These are phyloP conservation scores for Staphylotrichum longicolle DNA, from an alignment of 495 filamentous ascomycete species.

Conservation along the genomic window DNA sequence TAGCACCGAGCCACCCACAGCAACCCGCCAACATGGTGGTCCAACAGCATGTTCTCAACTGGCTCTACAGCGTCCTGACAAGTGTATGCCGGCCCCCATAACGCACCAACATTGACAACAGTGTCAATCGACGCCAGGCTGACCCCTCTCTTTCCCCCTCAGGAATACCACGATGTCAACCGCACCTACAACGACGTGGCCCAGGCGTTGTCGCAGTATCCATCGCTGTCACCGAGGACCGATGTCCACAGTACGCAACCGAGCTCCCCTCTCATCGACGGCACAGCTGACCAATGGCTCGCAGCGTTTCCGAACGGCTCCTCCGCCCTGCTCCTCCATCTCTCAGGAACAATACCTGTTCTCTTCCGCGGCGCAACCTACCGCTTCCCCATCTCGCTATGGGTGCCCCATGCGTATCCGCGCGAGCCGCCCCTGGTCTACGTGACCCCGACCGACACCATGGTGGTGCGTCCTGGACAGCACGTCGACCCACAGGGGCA, in stretches of 20 bases:
- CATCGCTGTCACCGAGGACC: slow-evolving; percentile 83
- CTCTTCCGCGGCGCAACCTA: slow-evolving; percentile 85
- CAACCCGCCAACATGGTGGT: slow-evolving; percentile 62
- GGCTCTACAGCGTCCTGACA: slow-evolving; percentile 87
- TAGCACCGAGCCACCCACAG: slow-evolving; percentile 16
- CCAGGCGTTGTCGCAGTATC: slow-evolving; percentile 74
- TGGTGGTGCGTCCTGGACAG: slow-evolving; percentile 87
- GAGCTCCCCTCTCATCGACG: neutral
- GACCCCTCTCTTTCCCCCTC: slow-evolving; percentile 20
- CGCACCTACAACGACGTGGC: slow-evolving; percentile 91
- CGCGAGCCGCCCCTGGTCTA: slow-evolving; percentile 80
- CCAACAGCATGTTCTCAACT: slow-evolving; percentile 84
- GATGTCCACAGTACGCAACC: slow-evolving; percentile 85
- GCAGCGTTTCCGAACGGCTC: slow-evolving; percentile 85
- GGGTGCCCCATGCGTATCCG: slow-evolving; percentile 94
- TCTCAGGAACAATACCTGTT: slow-evolving; percentile 84
- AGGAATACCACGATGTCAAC: slow-evolving; percentile 93
- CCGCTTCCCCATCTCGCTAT: slow-evolving; percentile 86
- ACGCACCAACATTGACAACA: neutral
- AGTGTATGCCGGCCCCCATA: slow-evolving; percentile 52
- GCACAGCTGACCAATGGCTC: neutral
- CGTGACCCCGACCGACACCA: slow-evolving; percentile 81
- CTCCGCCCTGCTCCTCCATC: slow-evolving; percentile 81
- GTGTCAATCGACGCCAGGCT: slow-evolving; percentile 6
- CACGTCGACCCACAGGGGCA: slow-evolving; percentile 93